These are phyloP conservation scores for Plasmodium malariae DNA, from an alignment of 169 alveolate genomes.

Conservation along the genomic window DNA sequence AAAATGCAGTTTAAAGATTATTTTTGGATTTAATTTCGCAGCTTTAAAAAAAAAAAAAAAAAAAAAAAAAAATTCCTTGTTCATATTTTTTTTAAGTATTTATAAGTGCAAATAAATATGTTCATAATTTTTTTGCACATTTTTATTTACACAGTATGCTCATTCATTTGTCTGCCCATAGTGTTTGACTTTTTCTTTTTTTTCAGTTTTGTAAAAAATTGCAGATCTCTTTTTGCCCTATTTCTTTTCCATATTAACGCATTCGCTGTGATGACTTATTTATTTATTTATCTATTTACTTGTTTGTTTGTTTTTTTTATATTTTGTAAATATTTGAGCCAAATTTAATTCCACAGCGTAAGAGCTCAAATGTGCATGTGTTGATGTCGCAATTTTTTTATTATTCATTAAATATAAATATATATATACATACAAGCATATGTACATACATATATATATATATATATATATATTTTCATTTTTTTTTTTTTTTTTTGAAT, in stretches of 20 bases:
- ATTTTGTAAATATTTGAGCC: no score
- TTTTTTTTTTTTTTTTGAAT: neutral
- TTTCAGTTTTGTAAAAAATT: neutral
- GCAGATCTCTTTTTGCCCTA: neutral
- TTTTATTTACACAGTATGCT: neutral
- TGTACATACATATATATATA: neutral
- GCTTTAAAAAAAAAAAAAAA: constrained; percentile 3
- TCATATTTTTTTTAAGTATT: neutral
- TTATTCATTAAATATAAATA: no score
- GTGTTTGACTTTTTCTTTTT: neutral
- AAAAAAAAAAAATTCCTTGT: neutral
- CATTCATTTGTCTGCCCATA: neutral
- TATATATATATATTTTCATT: neutral
- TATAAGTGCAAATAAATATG: neutral
- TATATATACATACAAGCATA: no score
- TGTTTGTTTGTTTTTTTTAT: no score
- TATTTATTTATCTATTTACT: no score
- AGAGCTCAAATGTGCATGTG: no score
- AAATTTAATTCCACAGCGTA: no score
- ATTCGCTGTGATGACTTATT: no score
- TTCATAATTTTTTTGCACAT: neutral
- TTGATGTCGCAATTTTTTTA: neutral
- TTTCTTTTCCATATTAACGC: neutral
- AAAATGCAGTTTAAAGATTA: neutral
- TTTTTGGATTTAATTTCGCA: neutral